Conservation (phyloP, 495 filamentous ascomycete species). For the Geoglossum glabrum region DNA sequence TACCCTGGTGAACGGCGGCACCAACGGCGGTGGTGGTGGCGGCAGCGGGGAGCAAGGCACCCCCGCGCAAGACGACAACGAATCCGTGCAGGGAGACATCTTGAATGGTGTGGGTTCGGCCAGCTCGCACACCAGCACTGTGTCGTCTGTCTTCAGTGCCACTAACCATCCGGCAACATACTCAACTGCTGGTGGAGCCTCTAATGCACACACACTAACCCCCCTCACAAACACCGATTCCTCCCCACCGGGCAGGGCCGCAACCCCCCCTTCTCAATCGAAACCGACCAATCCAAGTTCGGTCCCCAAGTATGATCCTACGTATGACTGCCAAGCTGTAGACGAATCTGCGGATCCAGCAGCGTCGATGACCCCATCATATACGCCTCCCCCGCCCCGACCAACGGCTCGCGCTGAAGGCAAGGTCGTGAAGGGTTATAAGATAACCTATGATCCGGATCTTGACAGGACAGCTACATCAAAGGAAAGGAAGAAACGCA, state of each 20-base stretch:
- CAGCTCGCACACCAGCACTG: conserved; percentile 42
- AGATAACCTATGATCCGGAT: conserved; percentile 55
- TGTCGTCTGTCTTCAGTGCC: conserved; percentile 42
- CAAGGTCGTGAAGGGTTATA: conserved; percentile 43
- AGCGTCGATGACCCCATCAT: conserved; percentile 24
- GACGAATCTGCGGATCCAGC: conserved; percentile 8
- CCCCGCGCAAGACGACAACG: conserved; percentile 31
- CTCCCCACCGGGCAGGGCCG: conserved; percentile 41
- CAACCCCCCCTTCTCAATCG: conserved; percentile 22
- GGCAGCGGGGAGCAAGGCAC: conserved; percentile 6
- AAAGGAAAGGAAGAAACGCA: conserved; percentile 43
- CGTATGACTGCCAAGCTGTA: conserved; percentile 7
- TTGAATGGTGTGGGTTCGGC: conserved; percentile 44
- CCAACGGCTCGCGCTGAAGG: conserved; percentile 40
- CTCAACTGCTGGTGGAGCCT: conserved; percentile 26
- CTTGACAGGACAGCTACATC: conserved; percentile 37
- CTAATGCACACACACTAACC: conserved; percentile 37
- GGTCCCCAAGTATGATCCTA: conserved; percentile 11
- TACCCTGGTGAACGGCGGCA: neutral
- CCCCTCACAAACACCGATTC: conserved; percentile 60
- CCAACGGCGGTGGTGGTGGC: conserved; percentile 1
- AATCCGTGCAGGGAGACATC: conserved; percentile 36
- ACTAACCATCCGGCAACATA: conserved; percentile 18
- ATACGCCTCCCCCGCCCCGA: conserved; percentile 30
- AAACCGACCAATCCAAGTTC: conserved; percentile 11